Base-by-base conservation (phyloP, 129 eudicot species). In the Centaurea solstitialis region DNA sequence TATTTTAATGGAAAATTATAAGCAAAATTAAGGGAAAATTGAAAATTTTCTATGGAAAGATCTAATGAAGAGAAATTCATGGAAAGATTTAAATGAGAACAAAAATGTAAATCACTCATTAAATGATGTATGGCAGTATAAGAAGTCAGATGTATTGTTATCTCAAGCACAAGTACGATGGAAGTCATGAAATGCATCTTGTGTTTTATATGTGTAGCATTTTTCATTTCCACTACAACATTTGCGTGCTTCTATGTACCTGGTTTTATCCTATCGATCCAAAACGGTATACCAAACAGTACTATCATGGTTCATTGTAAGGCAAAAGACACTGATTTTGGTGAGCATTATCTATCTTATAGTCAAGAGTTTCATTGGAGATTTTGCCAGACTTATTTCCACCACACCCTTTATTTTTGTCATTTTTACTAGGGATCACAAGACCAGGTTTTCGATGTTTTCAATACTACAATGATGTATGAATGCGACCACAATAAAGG, bases 401-500 rank as follows among this genome's bases (percentile, higher is more conserved):
- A 30, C 18, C 17, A 30, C 8, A 68, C 72, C 1, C 72, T 68
- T 15, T 68, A 23, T 57, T 72, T 72, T 37, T 72, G 75, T 38
- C 75, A 38, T 23, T 72, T 72, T 72, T 38, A 28, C 10, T 72
- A 59, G 75, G 23, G 26, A 10, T 24, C 22, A 15, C 22, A 72
- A 9, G 53, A 72, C 11, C 57, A 20, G 6, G 75, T 72, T 68
- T 68, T 68, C 4, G 39, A 68, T 68, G 72, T 68, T 24, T 68
- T 68, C 38, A 68, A 68, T 30, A 72, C 13, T 21, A 72, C 75
- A 15, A 72, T 72, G 75, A n/a, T 45, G 41, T 72, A 22, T 13
- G 12, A 39, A 39, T 72, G 75, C 75, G 9, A 72, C 20, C 6
- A 72, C 17, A 5, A 72, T 9, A 41, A 35, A 15, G 53, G 24